Evolutionary conservation across 2,329 filamentous ascomycete species (phyloP).

Genomic region (Cercospora canescens): DNA sequence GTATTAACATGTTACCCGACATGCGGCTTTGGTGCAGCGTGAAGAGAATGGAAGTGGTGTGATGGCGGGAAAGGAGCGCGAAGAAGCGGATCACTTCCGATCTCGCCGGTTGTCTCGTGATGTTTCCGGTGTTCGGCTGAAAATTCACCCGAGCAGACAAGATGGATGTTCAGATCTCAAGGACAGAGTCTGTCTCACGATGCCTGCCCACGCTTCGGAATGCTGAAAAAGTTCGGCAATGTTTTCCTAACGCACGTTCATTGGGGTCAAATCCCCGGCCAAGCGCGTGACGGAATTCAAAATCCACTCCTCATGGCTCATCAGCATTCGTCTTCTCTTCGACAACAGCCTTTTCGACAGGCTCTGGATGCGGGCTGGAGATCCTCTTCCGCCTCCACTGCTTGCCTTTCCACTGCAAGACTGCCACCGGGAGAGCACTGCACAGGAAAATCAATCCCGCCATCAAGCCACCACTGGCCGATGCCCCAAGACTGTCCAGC

Average conservation of each 20-base stretch:
- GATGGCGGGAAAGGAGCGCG: background rate
- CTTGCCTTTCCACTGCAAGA: constrained; percentile 28
- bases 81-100: background rate
- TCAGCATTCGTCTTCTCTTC: background rate
- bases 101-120: background rate
- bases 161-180: too few species aligned
- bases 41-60: background rate
- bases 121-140: background rate
- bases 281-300: too few species aligned
- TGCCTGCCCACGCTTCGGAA: too few species aligned
- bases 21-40: background rate
- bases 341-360: background rate
- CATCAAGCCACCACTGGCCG: constrained; percentile 40
- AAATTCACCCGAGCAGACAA: background rate
- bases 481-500: constrained; percentile 39
- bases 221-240: too few species aligned
- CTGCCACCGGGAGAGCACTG: constrained; percentile 29
- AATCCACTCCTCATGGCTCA: background rate
- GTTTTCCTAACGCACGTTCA: too few species aligned
- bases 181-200: too few species aligned
- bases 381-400: constrained; percentile 16
- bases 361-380: background rate
- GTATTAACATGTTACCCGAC: background rate
- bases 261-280: too few species aligned
- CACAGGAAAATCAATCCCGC: constrained; percentile 35